A percentile compares a stretch with the other conserved stretches of the same genome.
Conservation (phyloP, 2,329 filamentous ascomycete species). For the Epichloe glyceriae region DNA sequence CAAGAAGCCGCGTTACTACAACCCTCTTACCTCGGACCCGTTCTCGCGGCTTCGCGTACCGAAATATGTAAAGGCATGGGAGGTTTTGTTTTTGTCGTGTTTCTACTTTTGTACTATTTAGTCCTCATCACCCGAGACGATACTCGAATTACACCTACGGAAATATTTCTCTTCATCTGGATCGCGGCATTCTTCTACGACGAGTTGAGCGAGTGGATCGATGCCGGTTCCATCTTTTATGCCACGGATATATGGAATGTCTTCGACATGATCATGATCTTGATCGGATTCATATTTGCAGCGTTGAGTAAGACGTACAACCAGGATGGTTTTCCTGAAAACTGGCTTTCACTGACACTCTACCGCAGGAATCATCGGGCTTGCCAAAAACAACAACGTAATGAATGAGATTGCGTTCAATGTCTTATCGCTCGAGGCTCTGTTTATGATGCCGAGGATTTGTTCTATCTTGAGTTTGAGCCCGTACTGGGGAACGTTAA, state of each 20-base stretch:
- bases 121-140: slow-evolving; percentile 65
- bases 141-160: slow-evolving; percentile 50
- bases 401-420: slow-evolving; percentile 77
- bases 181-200: slow-evolving; percentile 81
- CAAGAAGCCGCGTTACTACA: slow-evolving; percentile 69
- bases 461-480: slow-evolving; percentile 79
- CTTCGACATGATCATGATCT: slow-evolving; percentile 62
- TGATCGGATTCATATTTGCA: slow-evolving; percentile 59
- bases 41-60: slow-evolving; percentile 68
- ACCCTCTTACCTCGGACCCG: slow-evolving; percentile 51
- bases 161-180: slow-evolving; percentile 71
- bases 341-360: not conserved
- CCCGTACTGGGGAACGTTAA: slow-evolving; percentile 80
- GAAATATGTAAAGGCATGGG: slow-evolving; percentile 72
- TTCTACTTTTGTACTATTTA: slow-evolving; percentile 73
- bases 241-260: slow-evolving; percentile 71
- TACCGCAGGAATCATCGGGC: slow-evolving; percentile 18
- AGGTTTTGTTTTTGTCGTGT: slow-evolving; percentile 69
- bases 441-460: slow-evolving; percentile 81
- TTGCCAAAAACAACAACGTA: slow-evolving; percentile 38
- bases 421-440: slow-evolving; percentile 73
- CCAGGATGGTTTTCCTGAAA: slow-evolving; percentile 2
- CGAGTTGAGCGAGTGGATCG: slow-evolving; percentile 70
- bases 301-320: slow-evolving; percentile 45
- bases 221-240: slow-evolving; percentile 80